Base-by-base conservation (phyloP, 2,329 filamentous ascomycete species). In the Fusarium ambrosium region DNA sequence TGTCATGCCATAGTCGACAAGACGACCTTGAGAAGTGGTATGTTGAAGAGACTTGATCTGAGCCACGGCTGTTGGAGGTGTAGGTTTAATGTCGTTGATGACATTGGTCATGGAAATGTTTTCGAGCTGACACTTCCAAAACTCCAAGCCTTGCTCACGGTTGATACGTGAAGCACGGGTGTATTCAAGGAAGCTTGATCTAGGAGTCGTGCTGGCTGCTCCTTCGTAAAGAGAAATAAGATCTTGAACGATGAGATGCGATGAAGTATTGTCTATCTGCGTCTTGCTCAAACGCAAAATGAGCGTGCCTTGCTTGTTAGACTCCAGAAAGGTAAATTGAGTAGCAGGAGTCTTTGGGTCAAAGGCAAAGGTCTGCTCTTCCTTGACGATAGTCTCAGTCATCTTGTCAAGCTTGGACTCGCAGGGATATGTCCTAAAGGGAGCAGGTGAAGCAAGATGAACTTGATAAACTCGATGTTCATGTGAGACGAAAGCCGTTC, bases 401-500 rank as follows among this genome's bases (percentile, higher is more conserved):
- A 84, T 77, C 60, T 77, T 81, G 2, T 81, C 75, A 3, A 89
- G 80, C 4, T 84, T 81, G 77, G 79, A 79, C 1, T 85, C 81
- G 55, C 84, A 87, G 16, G 83, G 79, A n/a, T 84, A 79, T 4
- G 83, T 83, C 66, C 83, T 80, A 70, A 89, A 89, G 2, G 86
- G 83, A 1, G 86, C 82, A 3, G 83, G 85, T 3, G 83, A 82
- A 58, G 84, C 84, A 39, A 88, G 78, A 37, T 86, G 84, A 0
- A 87, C 86, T 76, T 89, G 88, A 73, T 86, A 88, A 0, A 89
- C 81, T 3, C 82, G 82, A 8, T 86, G 83, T 13, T 85, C 83
- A 56, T 88, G 84, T 0, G 83, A 79, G 3, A 87, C 82, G 64
- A 91, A 91, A 0, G 86, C 85, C 0, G 90, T 90, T 24, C 89